These are phyloP conservation scores for Dactylellina sp. DNA, from an alignment of 2,329 filamentous ascomycete species.

Conservation along the genomic window DNA sequence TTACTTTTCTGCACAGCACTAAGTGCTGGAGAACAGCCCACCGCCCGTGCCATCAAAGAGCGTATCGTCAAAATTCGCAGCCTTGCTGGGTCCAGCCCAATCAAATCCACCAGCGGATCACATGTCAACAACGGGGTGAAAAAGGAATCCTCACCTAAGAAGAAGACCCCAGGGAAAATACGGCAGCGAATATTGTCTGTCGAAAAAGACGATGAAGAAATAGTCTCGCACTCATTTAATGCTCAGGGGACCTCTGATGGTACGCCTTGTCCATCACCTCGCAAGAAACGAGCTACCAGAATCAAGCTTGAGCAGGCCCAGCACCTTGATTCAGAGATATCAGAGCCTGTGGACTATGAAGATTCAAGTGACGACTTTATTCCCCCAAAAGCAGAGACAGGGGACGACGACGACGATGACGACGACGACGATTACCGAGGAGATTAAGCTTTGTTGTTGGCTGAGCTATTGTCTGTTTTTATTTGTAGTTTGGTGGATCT, in stretches of 20 bases:
- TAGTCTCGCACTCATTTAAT: constrained; percentile 26
- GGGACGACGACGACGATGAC: constrained; percentile 39
- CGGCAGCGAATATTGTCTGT: constrained; percentile 7
- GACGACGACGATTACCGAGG: constrained; percentile 46
- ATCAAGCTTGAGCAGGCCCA: constrained; percentile 11
- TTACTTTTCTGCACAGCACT: constrained; percentile 11
- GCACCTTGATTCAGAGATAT: constrained; percentile 20
- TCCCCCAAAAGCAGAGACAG: constrained; percentile 11
- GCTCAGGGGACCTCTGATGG: constrained; percentile 1
- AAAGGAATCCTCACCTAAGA: constrained; percentile 47
- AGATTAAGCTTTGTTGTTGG: constrained; percentile 9
- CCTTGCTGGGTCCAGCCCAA: constrained; percentile 31
- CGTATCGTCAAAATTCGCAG: constrained; percentile 49
- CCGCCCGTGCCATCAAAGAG: constrained; percentile 46
- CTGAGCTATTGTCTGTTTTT: constrained; percentile 3
- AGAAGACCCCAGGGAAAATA: constrained; percentile 35
- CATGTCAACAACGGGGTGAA: constrained; percentile 54
- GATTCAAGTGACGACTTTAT: constrained; percentile 40
- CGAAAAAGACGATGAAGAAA: constrained; percentile 42
- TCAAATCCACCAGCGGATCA: constrained; percentile 16
- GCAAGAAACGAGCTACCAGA: constrained; percentile 27
- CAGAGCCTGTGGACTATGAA: constrained; percentile 30
- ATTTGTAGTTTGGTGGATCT: neutral
- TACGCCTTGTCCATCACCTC: constrained; percentile 39
- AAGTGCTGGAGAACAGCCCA: constrained; percentile 45